Evolutionary conservation across 768 basidiomycete species (phyloP).

Genomic region (Coprinopsis strossmayeri): DNA sequence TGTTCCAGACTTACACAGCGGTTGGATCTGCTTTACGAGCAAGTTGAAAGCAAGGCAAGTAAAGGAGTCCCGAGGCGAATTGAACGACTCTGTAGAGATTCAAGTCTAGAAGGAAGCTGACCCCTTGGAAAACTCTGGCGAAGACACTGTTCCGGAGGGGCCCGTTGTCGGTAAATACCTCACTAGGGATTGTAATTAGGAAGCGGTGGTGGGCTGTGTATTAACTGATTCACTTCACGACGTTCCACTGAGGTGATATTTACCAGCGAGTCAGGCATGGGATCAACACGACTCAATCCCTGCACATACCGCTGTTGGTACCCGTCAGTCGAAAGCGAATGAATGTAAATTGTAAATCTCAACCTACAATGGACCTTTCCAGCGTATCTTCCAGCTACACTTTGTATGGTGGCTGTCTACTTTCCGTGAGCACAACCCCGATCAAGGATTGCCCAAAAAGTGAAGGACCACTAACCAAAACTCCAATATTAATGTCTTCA

Average conservation of each 20-base stretch:
- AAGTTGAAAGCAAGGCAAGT: slow-evolving; percentile 38
- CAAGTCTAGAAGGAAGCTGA: background rate
- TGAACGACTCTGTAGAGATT: background rate
- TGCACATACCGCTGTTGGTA: slow-evolving; percentile 20
- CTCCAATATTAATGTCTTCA: slow-evolving; percentile 22
- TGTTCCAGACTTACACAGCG: slow-evolving; percentile 24
- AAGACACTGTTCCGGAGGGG: slow-evolving; percentile 33
- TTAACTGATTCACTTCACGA: slow-evolving; percentile 24
- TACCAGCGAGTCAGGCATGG: background rate
- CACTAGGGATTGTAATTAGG: slow-evolving; percentile 19
- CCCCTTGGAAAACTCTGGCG: slow-evolving; percentile 33
- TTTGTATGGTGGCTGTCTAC: no score
- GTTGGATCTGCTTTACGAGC: slow-evolving; percentile 36
- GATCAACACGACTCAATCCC: no score
- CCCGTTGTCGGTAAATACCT: slow-evolving; percentile 42
- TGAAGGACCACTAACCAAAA: slow-evolving; percentile 18
- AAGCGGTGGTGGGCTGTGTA: background rate
- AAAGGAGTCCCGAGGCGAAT: slow-evolving; percentile 23
- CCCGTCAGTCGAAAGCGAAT: slow-evolving; percentile 15
- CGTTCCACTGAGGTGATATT: slow-evolving; percentile 24
- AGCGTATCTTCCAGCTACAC: no score
- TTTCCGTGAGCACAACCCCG: background rate
- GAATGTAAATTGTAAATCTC: no score
- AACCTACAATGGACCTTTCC: no score
- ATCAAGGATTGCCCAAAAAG: background rate